Evolutionary conservation across 495 filamentous ascomycete species (phyloP), one percentile per base, ranked within the genome.

Genomic region (Xylaria cubensis): DNA sequence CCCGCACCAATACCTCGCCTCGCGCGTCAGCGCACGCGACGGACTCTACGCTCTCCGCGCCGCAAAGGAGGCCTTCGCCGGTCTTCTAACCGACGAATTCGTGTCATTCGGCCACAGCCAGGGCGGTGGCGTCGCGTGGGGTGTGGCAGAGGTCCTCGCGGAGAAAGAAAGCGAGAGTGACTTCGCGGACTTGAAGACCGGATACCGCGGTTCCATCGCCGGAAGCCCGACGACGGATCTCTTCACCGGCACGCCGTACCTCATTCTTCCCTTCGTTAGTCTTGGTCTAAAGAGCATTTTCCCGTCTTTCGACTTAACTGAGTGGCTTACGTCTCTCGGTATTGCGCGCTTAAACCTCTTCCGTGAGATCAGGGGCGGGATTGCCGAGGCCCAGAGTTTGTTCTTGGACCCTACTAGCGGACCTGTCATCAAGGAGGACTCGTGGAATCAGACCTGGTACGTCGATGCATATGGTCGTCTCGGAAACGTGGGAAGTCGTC

Each of bases 71-170:
- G 82, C 81, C 0, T 87, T 88, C 62, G 75, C 80, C 0, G 69
- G 73, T 12, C 51, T 59, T 4, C 74, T 85, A 13, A 78, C 76
- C n/a, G 48, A 68, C 4, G 66, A 80, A 5, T 89, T 86, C 70
- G 82, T 85, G 1, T 70, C 76, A 0, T 76, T 86, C 32, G 87
- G 87, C 0, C 86, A 88, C 66, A 84, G 81, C 36, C 84, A 88
- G 74, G 85, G 86, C 0, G 87, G 84, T 13, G 81, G 82, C 0
- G 82, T 81, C 0, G 82, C 83, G 4, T 88, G 85, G 85, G 78
- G 73, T 9, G 74, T 79, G 13, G 84, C 85, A 4, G 79, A 87
- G 74, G 77, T 80, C 12, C 76, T 82, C 44, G 77, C 72, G n/a
- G 42, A 64, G 3, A 51, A 66, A 2, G 17, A 53, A 3, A 53